Conservation (phyloP, 164 flowering plant genomes). For the Aristolochia contorta region DNA sequence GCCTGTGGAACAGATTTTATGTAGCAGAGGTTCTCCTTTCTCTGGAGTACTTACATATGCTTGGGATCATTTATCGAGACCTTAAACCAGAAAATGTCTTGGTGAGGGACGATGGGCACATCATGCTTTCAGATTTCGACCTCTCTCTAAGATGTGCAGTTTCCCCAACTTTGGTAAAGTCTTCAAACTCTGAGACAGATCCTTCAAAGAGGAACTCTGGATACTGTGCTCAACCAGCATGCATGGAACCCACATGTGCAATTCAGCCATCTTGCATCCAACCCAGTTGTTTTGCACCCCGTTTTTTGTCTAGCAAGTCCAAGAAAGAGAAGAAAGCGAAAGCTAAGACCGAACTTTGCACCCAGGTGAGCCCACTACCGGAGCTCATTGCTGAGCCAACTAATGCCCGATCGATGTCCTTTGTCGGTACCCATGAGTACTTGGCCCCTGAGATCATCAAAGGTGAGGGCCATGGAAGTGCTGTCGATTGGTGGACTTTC, state of each 20-base stretch:
- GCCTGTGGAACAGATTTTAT: conserved; percentile 51
- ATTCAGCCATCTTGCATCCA: conserved; percentile 68
- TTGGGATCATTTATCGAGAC: conserved; percentile 88
- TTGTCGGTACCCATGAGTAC: conserved; percentile 92
- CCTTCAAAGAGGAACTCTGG: conserved; percentile 36
- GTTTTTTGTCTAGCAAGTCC: conserved; percentile 43
- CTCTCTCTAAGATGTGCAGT: conserved; percentile 76
- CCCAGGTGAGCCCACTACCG: conserved; percentile 56
- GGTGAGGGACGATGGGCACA: conserved; percentile 88
- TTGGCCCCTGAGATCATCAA: conserved; percentile 89
- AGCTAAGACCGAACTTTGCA: conserved; percentile 29
- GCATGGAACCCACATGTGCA: conserved; percentile 54
- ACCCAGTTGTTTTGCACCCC: conserved; percentile 72
- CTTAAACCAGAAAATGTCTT: conserved; percentile 90
- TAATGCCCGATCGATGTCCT: conserved; percentile 84
- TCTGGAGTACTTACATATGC: conserved; percentile 93
- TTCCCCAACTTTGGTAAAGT: conserved; percentile 61
- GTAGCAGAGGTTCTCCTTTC: conserved; percentile 95
- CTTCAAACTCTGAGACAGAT: conserved; percentile 32
- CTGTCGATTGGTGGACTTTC: conserved; percentile 98
- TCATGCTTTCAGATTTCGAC: conserved; percentile 95
- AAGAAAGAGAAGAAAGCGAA: conserved; percentile 53
- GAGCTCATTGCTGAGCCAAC: conserved; percentile 93
- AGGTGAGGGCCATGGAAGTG: conserved; percentile 95
- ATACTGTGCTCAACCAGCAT: conserved; percentile 59